phyloP scores from a whole-genome alignment of 495 filamentous ascomycete genomes.

The Penicillium arizonense region DNA sequence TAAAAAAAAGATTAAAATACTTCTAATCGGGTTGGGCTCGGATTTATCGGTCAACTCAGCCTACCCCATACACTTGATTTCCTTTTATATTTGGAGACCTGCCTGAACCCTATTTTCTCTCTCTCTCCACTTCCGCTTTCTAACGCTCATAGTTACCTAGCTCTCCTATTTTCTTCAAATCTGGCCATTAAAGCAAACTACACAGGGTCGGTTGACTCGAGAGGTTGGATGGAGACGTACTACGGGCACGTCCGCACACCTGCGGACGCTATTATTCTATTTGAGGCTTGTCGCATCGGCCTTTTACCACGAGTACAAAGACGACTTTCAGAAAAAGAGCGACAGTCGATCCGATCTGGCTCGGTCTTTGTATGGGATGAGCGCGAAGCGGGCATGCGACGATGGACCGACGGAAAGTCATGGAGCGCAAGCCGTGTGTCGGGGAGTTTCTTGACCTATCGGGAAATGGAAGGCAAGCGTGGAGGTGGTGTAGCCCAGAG shows the following conservation, averaged over 20 bases:
- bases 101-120: conserved; percentile 12
- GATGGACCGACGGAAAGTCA: conserved; percentile 98
- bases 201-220: conserved; percentile 25
- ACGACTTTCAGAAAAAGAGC: conserved; percentile 92
- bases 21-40: conserved; percentile 27
- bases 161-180: neutral
- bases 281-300: conserved; percentile 92
- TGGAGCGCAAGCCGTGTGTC: conserved; percentile 98
- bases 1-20: conserved; percentile 13
- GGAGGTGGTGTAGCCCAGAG: conserved; percentile 59
- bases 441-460: conserved; percentile 94
- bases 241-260: conserved; percentile 89
- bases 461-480: conserved; percentile 98
- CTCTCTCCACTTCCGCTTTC: conserved; percentile 17
- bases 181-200: conserved; percentile 31
- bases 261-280: conserved; percentile 92
- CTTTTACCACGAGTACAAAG: conserved; percentile 89
- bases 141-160: conserved; percentile 2
- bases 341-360: conserved; percentile 88
- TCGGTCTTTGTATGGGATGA: conserved; percentile 99
- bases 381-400: conserved; percentile 93
- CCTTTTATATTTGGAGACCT: conserved; percentile 21
- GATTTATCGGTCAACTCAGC: conserved; percentile 21
- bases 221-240: conserved; percentile 85
- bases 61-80: conserved; percentile 31